Conservation (phyloP, 2,329 filamentous ascomycete species). For the Pseudopyricularia cyperi region DNA sequence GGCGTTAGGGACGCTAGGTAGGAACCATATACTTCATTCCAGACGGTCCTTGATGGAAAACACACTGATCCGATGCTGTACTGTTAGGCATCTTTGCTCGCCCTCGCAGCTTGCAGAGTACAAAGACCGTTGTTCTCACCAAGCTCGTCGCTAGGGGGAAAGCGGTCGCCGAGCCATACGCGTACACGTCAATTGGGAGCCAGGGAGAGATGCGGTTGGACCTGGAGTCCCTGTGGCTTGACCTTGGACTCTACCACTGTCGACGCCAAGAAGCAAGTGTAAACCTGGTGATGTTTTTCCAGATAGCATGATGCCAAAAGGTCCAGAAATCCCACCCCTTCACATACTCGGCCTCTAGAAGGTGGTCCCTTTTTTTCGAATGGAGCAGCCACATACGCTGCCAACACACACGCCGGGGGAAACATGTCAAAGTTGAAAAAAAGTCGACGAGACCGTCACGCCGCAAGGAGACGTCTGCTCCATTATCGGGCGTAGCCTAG, state of each 20-base stretch:
- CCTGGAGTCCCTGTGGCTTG: neutral
- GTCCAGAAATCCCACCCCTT: too few relatives aligned
- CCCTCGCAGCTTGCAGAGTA: neutral
- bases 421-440: too few relatives aligned
- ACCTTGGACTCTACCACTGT: neutral
- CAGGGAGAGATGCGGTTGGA: neutral
- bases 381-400: too few relatives aligned
- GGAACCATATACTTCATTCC: conserved; percentile 10
- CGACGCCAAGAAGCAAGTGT: neutral
- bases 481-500: too few relatives aligned
- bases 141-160: neutral
- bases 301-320: too few relatives aligned
- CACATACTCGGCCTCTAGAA: too few relatives aligned
- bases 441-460: too few relatives aligned
- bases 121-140: neutral
- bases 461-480: too few relatives aligned
- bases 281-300: neutral
- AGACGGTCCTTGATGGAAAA: neutral
- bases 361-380: too few relatives aligned
- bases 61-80: neutral
- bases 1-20: conserved; percentile 65
- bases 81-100: neutral
- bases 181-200: neutral
- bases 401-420: too few relatives aligned
- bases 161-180: neutral